phyloP scores from a whole-genome alignment of 257 asterid species.

The Lavandula angustifolia region DNA sequence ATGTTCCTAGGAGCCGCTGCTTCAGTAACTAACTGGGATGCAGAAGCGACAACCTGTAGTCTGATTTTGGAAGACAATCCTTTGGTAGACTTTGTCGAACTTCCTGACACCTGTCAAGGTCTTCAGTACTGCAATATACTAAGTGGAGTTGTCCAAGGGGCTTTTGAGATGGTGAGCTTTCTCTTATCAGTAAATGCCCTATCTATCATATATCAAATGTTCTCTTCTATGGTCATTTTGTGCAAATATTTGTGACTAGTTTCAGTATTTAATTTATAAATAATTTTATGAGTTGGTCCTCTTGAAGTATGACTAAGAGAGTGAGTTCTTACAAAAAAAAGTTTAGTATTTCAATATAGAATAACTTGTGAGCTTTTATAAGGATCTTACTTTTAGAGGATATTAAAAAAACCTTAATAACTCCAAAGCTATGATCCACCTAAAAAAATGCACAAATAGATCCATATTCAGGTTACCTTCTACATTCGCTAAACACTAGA shows the following conservation, averaged over 20 bases:
- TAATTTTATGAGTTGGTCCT: background rate
- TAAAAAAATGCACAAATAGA: background rate
- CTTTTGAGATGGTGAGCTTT: slow-evolving; percentile 90
- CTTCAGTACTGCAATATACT: slow-evolving; percentile 86
- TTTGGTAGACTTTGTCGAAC: slow-evolving; percentile 94
- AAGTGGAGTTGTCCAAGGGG: slow-evolving; percentile 93
- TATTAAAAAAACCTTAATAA: slow-evolving; percentile 1
- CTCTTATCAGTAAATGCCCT: slow-evolving; percentile 10
- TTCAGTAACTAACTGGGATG: slow-evolving; percentile 78
- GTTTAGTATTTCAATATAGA: background rate
- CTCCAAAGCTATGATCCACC: background rate
- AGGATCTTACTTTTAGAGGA: background rate
- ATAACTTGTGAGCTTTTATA: slow-evolving; percentile 8
- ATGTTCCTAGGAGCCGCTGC: slow-evolving; percentile 91
- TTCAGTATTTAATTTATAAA: too few species aligned
- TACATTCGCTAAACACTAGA: background rate
- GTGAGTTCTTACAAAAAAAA: too few species aligned
- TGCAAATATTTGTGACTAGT: too few species aligned
- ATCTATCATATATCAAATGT: background rate
- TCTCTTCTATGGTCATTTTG: background rate
- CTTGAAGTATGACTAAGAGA: slow-evolving; percentile 8
- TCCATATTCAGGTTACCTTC: background rate
- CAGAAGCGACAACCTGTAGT: slow-evolving; percentile 95
- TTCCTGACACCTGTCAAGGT: slow-evolving; percentile 97
- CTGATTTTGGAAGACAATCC: slow-evolving; percentile 93